Conservation (phyloP, 139 green algal species). For the Desmodesmus armatus region DNA sequence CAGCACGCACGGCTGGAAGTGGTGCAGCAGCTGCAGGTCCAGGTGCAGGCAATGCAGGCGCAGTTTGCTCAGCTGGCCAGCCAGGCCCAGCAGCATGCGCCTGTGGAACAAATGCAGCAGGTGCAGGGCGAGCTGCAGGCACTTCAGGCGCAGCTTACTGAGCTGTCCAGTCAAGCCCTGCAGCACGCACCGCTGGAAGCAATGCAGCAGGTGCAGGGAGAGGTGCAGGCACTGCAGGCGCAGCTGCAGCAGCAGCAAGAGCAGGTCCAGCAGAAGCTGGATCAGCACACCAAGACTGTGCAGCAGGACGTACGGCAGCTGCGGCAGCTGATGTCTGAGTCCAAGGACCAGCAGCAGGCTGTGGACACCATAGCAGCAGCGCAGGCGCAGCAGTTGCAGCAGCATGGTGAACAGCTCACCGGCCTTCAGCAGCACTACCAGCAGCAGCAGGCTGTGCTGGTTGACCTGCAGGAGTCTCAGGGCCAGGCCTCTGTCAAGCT, state of each 20-base stretch:
- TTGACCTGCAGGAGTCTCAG: too few species aligned
- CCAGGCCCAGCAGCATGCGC: background rate
- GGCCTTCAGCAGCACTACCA: background rate
- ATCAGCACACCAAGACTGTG: background rate
- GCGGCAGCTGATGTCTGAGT: background rate
- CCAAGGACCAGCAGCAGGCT: background rate
- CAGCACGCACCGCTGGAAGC: too few species aligned
- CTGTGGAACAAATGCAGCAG: constrained; percentile 1
- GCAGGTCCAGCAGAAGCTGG: background rate
- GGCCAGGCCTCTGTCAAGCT: too few species aligned
- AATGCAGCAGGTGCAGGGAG: background rate
- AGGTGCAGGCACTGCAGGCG: background rate
- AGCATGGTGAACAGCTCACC: background rate
- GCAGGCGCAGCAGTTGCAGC: background rate
- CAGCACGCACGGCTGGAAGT: background rate
- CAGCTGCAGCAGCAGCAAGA: background rate
- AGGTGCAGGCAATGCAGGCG: background rate
- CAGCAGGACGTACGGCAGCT: background rate
- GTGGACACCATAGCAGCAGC: background rate
- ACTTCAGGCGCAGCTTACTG: background rate
- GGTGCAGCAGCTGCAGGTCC: background rate
- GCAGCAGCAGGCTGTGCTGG: background rate
- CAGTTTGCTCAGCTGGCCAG: background rate
- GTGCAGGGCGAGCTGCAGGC: background rate
- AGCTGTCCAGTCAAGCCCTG: background rate